These are phyloP conservation scores for Nannochloris sp. DNA, from an alignment of 139 green algal species.

Conservation along the genomic window DNA sequence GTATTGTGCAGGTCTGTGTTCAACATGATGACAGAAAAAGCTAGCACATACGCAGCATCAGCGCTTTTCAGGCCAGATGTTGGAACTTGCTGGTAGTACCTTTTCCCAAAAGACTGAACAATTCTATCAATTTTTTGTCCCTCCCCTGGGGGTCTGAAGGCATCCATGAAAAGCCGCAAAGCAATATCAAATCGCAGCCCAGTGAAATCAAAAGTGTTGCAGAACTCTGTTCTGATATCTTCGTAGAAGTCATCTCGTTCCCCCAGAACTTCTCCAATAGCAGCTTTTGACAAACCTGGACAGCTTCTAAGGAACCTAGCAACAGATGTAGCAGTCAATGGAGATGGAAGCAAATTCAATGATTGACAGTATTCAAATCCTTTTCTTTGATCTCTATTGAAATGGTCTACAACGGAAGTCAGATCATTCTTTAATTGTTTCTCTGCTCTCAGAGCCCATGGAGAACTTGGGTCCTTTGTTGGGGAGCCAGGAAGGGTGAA, in stretches of 20 bases:
- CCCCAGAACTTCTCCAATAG: constrained; percentile 86
- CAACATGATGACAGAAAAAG: constrained; percentile 79
- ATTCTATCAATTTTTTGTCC: constrained; percentile 79
- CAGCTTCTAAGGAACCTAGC: constrained; percentile 78
- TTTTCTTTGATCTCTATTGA: constrained; percentile 94
- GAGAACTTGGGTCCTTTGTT: neutral
- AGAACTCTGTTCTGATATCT: constrained; percentile 52
- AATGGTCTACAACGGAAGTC: constrained; percentile 82
- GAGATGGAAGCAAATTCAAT: constrained; percentile 64
- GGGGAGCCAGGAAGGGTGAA: neutral
- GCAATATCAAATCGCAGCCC: constrained; percentile 63
- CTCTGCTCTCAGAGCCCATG: constrained; percentile 28
- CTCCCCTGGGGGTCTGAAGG: constrained; percentile 68
- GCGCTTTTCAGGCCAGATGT: constrained; percentile 30
- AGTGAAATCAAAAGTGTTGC: constrained; percentile 63
- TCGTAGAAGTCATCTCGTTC: constrained; percentile 82
- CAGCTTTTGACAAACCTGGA: constrained; percentile 75
- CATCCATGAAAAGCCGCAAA: constrained; percentile 65
- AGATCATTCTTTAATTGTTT: constrained; percentile 68
- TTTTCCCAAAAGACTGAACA: constrained; percentile 47
- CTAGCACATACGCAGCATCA: constrained; percentile 70
- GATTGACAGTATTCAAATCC: constrained; percentile 80
- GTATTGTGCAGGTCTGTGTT: constrained; percentile 81
- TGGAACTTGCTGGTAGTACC: constrained; percentile 21
- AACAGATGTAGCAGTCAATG: constrained; percentile 23